Evolutionary conservation across 805 yeast genomes (phyloP), one percentile per base, ranked within the genome.

Genomic region (Nakazawaea laoshanensis): DNA sequence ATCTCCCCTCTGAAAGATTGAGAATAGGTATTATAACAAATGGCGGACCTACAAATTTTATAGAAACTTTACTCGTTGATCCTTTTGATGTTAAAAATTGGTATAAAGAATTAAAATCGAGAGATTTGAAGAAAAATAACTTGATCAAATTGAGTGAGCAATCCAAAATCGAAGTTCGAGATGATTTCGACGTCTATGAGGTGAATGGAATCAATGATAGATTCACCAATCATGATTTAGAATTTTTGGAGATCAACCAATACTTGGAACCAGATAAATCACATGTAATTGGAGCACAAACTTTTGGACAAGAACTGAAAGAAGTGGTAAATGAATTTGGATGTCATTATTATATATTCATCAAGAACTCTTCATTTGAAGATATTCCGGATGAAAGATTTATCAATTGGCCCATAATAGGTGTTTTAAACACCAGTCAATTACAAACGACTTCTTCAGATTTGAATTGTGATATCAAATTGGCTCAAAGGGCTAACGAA

Each of bases 321-420:
- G 12, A 11, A 15, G 14, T 7, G 4, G 10, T 4, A 14, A 35
- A 36, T 18, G 25, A 17, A 7, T 26, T 28, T 20, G 29, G 24
- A 19, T 48, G 57, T 36, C 60, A 57, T 35, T 20, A 53, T 26
- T 53, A 49, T 37, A 43, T 57, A 9, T 52, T 47, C 29, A 46
- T 52, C 28, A 49, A 46, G 19, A 36, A 44, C 3, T 37, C 40
- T 13, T 27, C 44, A 4, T 40, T 46, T 2, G 54, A 48, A 19
- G 34, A 29, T 11, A 13, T 38, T n/a, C 42, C 42, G 6, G 38
- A 33, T 13, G 29, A 25, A 5, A 30, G 36, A n/a, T 42, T 36
- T 22, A n/a, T 25, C 21, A 47, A 46, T 32, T 50, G 46, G 31
- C 61, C 61, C 14, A 42, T 46, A 8, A 24, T 53, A 16, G 32